Percentiles rank a stretch among this genome's conserved stretches.
These are phyloP conservation scores for Flaveria sonorensis DNA, from an alignment of 129 eudicot genomes.

Conservation along the genomic window DNA sequence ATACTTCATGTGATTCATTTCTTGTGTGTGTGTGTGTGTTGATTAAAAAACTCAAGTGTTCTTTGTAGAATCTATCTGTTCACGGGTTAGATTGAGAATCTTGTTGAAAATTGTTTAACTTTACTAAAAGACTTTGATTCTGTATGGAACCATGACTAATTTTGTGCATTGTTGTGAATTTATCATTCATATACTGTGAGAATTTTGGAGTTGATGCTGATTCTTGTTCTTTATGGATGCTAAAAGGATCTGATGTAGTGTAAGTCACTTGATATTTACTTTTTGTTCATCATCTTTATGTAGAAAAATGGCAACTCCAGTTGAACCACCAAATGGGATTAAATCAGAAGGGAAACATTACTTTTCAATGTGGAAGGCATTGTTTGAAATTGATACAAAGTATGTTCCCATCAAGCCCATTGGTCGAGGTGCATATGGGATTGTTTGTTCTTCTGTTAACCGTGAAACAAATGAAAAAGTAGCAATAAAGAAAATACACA, in stretches of 20 bases:
- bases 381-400: constrained; percentile 75
- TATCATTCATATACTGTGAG: not conserved
- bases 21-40: too few species aligned
- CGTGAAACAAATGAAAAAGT: constrained; percentile 79
- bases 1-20: too few species aligned
- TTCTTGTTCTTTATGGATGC: not conserved
- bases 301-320: constrained; percentile 74
- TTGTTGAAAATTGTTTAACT: not conserved
- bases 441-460: constrained; percentile 78
- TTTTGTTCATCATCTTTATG: constrained; percentile 14
- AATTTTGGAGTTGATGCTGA: constrained; percentile 13
- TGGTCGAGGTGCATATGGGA: constrained; percentile 76
- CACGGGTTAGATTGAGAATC: not conserved
- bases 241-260: not conserved
- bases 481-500: constrained; percentile 73
- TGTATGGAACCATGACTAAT: not conserved
- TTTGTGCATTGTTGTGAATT: not conserved
- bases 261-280: not conserved
- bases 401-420: constrained; percentile 75
- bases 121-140: not conserved
- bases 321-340: constrained; percentile 82
- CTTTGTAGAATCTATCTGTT: not conserved
- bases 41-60: too few species aligned
- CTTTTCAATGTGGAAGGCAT: constrained; percentile 81
- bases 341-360: constrained; percentile 68